Base-by-base conservation (phyloP, 1,284 basidiomycete species). In the Testicularia cyperi region DNA sequence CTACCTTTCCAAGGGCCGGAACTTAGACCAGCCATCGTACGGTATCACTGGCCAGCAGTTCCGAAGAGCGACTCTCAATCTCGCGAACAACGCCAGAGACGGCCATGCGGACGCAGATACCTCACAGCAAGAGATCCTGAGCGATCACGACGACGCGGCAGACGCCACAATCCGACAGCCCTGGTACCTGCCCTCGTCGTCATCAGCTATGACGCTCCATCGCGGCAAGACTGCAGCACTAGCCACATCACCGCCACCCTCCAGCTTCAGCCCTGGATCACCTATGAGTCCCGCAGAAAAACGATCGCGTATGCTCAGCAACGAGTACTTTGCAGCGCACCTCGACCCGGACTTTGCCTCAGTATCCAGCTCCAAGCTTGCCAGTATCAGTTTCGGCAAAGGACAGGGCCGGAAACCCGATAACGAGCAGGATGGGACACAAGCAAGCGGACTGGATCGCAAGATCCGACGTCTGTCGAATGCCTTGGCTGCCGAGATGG, bases 401-500 rank as follows among this genome's bases (percentile, higher is more conserved):
- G n/a, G n/a, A n/a, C n/a, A n/a, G n/a, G n/a, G n/a, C n/a, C n/a
- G n/a, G n/a, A n/a, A n/a, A n/a, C n/a, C n/a, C n/a, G 30, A 16
- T 16, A 32, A 10, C 18, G 33, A 20, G 9, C 18, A 35, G 9
- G 16, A 16, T 19, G 23, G 24, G 14, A 27, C 9, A 27, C 27
- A 24, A 25, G 46, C 35, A 6, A 39, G 43, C 14, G 44, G 27
- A 15, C 14, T 53, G 22, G 49, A 53, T 16, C 33, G 42, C 15
- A 60, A 53, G 39, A 44, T 60, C 45, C 41, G 27, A 6, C 38
- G 56, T 3, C 49, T 60, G 5, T 60, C 56, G 4, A 48, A 45
- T 1, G 60, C 60, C 4, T 27, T 63, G 4, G 39, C 37, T n/a
- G 60, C 60, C 26, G 60, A 63, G 30, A 48, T 60, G 56, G 56